Conservation (phyloP, 2,329 filamentous ascomycete genomes). For the Exophiala lecanii-corni region DNA sequence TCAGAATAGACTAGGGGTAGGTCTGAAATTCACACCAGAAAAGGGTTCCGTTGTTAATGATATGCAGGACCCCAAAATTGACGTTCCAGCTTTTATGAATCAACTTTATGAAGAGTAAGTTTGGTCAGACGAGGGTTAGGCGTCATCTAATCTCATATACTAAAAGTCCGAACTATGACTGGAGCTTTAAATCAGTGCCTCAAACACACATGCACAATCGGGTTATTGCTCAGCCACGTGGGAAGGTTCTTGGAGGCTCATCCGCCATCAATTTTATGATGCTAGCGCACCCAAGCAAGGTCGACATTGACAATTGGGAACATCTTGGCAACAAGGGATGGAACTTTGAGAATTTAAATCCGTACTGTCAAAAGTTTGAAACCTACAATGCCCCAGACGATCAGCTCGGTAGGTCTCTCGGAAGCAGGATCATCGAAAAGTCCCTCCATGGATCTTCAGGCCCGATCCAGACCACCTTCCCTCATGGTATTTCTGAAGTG, state of each 20-base stretch:
- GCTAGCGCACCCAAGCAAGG: constrained; percentile 5
- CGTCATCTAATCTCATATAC: too few relatives aligned
- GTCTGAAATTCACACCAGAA: background rate
- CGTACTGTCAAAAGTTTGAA: constrained; percentile 30
- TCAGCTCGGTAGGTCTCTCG: constrained; percentile 25
- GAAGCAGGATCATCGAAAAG: constrained; percentile 18
- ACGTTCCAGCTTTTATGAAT: too few relatives aligned
- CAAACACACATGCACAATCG: constrained; percentile 23
- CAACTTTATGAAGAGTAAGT: too few relatives aligned
- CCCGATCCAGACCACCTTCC: constrained; percentile 28
- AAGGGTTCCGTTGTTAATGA: background rate
- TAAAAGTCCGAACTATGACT: constrained; percentile 25
- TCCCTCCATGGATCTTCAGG: constrained; percentile 26
- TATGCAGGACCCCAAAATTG: too few relatives aligned
- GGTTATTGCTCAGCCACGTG: constrained; percentile 27
- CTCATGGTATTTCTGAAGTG: constrained; percentile 34
- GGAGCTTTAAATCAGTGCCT: constrained; percentile 21
- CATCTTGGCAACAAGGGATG: constrained; percentile 35
- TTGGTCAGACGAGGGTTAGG: too few relatives aligned
- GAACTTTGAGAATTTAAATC: constrained; percentile 29
- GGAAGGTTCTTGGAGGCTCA: constrained; percentile 32
- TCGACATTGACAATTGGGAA: constrained; percentile 28
- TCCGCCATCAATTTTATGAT: constrained; percentile 32
- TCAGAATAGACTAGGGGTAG: constrained; percentile 28
- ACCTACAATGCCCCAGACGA: constrained; percentile 23